Base-by-base conservation (phyloP, 345 rosid species). In the Acer negundo region DNA sequence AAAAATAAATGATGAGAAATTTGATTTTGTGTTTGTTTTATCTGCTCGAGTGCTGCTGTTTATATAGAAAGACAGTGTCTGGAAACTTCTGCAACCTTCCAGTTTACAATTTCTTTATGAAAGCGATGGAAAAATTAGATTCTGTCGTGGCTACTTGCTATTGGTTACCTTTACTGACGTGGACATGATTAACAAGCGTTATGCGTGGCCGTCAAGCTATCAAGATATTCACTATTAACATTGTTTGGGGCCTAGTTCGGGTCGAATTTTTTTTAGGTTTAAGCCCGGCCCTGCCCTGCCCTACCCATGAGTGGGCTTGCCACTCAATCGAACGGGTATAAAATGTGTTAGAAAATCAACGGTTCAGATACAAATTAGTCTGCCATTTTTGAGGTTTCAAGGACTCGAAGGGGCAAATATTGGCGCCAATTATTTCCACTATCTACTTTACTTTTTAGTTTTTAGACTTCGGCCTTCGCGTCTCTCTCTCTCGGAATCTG, bases 391-490 rank as follows among this genome's bases (percentile, higher is more conserved):
- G 62, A 69, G 72, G 51, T 35, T 17, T n/a, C 10, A 22, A 53
- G 77, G 31, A 22, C n/a, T 35, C 78, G 40, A 35, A n/a, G n/a
- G 56, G 77, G 78, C 49, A 73, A 69, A 53, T 56, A 9, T 86
- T 82, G 89, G 91, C 91, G 89, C 89, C 85, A 88, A 88, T 67
- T 31, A 38, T 63, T 69, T 35, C 38, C 38, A 4, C 38, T 35
- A 35, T 35, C 6, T 56, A 13, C 35, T 49, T 63, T 20, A 22
- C 31, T 20, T 51, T 38, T 62, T 1, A 1, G 16, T 9, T n/a
- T 7, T 59, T 59, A 9, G 22, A 59, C 26, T 59, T 8, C 24
- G 22, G 26, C 63, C 40, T 49, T 67, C 31, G 31, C 73, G 9
- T n/a, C 73, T 53, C 38, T 51, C 69, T 70, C 72, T 56, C 46